Percentiles rank a stretch among this genome's conserved stretches.
Conservation (phyloP, 2,329 filamentous ascomycete genomes). For the Xylariaceae sp. region DNA sequence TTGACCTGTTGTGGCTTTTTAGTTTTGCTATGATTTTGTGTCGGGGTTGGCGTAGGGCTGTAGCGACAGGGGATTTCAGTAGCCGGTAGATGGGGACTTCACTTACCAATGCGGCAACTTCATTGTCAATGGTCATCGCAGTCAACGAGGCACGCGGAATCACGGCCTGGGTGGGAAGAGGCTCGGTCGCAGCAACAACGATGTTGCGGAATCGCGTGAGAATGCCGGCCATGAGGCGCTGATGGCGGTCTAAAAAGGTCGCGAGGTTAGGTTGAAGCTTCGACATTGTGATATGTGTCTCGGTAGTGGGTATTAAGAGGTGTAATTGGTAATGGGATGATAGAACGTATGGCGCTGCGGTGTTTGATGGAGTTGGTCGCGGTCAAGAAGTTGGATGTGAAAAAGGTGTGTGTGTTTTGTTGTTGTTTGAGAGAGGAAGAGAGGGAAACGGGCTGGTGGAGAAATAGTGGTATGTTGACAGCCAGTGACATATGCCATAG, state of each 20-base stretch:
- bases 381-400: no score
- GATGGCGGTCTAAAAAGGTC: slow-evolving; percentile 39
- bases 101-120: slow-evolving; percentile 35
- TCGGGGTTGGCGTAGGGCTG: no score
- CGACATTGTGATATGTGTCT: background rate
- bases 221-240: slow-evolving; percentile 41
- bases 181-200: slow-evolving; percentile 35
- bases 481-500: no score
- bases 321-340: no score
- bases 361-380: no score
- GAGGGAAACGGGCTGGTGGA: no score
- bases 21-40: background rate
- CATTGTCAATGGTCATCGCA: slow-evolving; percentile 38
- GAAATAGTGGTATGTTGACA: no score
- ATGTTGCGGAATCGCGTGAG: slow-evolving; percentile 42
- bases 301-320: no score
- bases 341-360: no score
- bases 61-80: no score
- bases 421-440: no score
- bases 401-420: no score
- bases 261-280: background rate
- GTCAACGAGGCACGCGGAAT: slow-evolving; percentile 38
- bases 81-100: background rate
- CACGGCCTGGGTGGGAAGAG: slow-evolving; percentile 32
- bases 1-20: slow-evolving; percentile 31